These are phyloP conservation scores for Phenoliferia sp. DNA, from an alignment of 1,284 basidiomycete species.

Conservation along the genomic window DNA sequence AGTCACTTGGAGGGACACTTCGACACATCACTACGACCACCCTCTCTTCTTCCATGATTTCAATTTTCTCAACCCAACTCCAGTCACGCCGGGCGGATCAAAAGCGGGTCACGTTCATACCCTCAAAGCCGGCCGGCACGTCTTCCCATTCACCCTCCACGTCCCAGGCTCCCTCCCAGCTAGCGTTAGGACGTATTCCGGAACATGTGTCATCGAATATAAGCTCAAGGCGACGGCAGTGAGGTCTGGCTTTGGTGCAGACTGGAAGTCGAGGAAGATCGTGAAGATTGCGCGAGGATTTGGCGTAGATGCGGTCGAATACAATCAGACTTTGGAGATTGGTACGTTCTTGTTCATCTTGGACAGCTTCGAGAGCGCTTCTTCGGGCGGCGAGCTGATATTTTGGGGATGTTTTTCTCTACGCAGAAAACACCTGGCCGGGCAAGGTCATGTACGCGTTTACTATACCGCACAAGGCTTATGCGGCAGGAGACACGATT, in stretches of 20 bases:
- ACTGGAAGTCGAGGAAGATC: constrained; percentile 59
- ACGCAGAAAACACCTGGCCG: constrained; percentile 83
- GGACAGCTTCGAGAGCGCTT: too few species aligned
- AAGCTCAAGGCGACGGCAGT: constrained; percentile 77
- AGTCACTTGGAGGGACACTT: constrained; percentile 30
- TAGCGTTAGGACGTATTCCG: constrained; percentile 56
- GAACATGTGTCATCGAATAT: constrained; percentile 66
- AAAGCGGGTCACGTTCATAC: constrained; percentile 55
- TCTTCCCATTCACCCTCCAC: constrained; percentile 83
- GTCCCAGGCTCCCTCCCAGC: constrained; percentile 78
- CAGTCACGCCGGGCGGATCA: background rate
- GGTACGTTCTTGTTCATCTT: constrained; percentile 11
- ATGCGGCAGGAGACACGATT: constrained; percentile 78
- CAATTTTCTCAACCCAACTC: constrained; percentile 31
- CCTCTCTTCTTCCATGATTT: constrained; percentile 33
- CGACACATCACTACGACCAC: constrained; percentile 29
- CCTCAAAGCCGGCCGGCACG: constrained; percentile 74
- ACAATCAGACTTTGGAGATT: constrained; percentile 84
- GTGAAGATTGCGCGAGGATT: constrained; percentile 70
- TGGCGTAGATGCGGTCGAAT: constrained; percentile 77
- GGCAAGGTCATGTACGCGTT: constrained; percentile 56
- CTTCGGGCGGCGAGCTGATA: background rate
- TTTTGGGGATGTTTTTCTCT: background rate
- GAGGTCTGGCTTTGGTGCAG: constrained; percentile 61
- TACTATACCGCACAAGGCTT: constrained; percentile 76